Conservation (phyloP, 768 basidiomycete species). For the Mycena amicta region DNA sequence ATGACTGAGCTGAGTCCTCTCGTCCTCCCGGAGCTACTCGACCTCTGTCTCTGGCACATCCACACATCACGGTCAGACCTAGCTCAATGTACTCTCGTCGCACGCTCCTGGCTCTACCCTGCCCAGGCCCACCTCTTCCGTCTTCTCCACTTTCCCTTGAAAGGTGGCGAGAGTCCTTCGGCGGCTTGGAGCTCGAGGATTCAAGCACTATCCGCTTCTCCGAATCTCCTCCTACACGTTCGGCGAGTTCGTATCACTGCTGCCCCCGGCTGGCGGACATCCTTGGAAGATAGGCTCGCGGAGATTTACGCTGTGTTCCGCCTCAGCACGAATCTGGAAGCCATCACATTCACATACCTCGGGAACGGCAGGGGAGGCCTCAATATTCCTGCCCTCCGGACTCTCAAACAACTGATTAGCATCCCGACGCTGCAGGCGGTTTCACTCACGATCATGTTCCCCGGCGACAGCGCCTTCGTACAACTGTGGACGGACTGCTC, state of each 20-base stretch:
- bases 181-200: neutral
- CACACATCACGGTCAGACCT: neutral
- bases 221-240: neutral
- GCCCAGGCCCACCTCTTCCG: neutral
- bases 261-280: neutral
- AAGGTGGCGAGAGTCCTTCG: no score
- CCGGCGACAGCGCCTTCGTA: neutral
- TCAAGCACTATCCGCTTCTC: neutral
- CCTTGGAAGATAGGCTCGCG: neutral
- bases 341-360: neutral
- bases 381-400: neutral
- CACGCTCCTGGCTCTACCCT: neutral
- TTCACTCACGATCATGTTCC: neutral
- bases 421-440: neutral
- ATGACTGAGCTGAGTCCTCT: no score
- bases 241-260: neutral
- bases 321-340: neutral
- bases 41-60: neutral
- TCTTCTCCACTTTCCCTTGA: neutral
- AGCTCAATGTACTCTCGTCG: neutral
- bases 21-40: neutral
- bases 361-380: neutral
- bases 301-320: neutral
- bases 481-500: neutral
- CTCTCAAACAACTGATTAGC: neutral